Evolutionary conservation across 352 stramenopile species (phyloP), one percentile per base, ranked within the genome.

Genomic region (Albugo laibachii): DNA sequence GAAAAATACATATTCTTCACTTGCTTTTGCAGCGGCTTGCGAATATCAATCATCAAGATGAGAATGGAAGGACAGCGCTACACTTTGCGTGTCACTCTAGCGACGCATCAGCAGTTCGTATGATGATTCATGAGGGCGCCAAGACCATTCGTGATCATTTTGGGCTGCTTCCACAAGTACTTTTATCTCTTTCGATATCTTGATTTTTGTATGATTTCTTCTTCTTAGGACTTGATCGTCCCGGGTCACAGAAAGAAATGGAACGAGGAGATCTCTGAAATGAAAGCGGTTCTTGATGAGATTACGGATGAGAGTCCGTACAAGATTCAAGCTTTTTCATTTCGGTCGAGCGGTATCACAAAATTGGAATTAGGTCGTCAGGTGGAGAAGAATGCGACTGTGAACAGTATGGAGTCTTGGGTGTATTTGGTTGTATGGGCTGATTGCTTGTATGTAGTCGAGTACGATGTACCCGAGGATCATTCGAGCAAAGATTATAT

Each of bases 401-500:
- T 89, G 40, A 89, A 74, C 20, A 69, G 75, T 85, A 64, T 52
- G 72, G 52, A 5, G 40, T 13, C 19, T 18, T 0, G 11, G 24
- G 48, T 31, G 38, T 18, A 19, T 41, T 13, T 55, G n/a, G n/a
- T n/a, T n/a, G n/a, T n/a, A 31, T 35, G 21, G 47, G 16, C 15
- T 16, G 1, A 51, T 52, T 10, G 47, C 16, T 52, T 37, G 50
- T 39, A 5, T 56, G 27, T 6, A 89, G 75, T 92, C 38, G 76
- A 92, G 31, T 83, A 74, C 45, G 69, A 83, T 36, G 72, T 79
- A 0, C 78, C 78, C 11, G 78, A 80, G 50, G 81, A 63, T 13
- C 78, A 92, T 63, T 92, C 75, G 5, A 48, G 63, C 18, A 88
- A 84, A 49, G 78, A 92, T 50, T 92, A 92, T 53, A 81, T 92